Percentiles rank a stretch among this genome's conserved stretches.
Evolutionary conservation across 2,329 filamentous ascomycete species (phyloP).

Genomic region (Atkinsonella texensis): DNA sequence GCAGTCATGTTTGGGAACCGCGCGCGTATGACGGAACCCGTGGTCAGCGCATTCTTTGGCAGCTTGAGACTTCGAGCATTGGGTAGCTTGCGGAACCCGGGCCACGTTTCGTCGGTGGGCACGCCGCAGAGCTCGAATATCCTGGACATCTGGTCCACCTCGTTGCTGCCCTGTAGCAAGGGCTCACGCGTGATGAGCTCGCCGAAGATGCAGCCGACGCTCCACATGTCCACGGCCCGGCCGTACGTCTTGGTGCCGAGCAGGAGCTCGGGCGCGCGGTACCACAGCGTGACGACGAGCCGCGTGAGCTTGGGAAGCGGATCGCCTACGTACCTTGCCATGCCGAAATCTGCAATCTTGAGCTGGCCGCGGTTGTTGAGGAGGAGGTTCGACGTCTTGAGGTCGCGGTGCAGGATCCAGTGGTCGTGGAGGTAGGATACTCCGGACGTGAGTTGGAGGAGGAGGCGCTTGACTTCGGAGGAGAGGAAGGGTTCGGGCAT

Average conservation of each 20-base stretch:
- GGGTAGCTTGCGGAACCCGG: slow-evolving; percentile 72
- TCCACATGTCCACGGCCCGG: slow-evolving; percentile 83
- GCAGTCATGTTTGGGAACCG: slow-evolving; percentile 73
- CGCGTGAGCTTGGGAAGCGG: slow-evolving; percentile 72
- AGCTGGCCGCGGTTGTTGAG: slow-evolving; percentile 91
- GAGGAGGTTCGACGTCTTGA: slow-evolving; percentile 88
- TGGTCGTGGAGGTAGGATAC: slow-evolving; percentile 76
- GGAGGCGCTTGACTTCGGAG: slow-evolving; percentile 83
- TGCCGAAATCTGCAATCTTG: slow-evolving; percentile 96
- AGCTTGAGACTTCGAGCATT: slow-evolving; percentile 73
- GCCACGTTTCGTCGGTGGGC: slow-evolving; percentile 74
- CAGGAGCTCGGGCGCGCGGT: slow-evolving; percentile 81
- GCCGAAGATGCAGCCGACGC: slow-evolving; percentile 87
- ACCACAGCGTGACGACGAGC: slow-evolving; percentile 95
- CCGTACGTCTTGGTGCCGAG: slow-evolving; percentile 69
- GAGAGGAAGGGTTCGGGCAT: slow-evolving; percentile 90
- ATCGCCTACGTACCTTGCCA: slow-evolving; percentile 81
- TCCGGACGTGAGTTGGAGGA: slow-evolving; percentile 70
- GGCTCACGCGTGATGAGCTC: slow-evolving; percentile 79
- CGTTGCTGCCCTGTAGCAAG: slow-evolving; percentile 77
- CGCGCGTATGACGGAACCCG: slow-evolving; percentile 51
- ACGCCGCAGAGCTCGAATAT: slow-evolving; percentile 87
- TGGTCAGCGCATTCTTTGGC: slow-evolving; percentile 32
- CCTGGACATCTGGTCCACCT: slow-evolving; percentile 77
- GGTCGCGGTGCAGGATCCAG: slow-evolving; percentile 87